phyloP scores from a whole-genome alignment of 192 early-diverging fungal species.

The Chytriomyces sp. region DNA sequence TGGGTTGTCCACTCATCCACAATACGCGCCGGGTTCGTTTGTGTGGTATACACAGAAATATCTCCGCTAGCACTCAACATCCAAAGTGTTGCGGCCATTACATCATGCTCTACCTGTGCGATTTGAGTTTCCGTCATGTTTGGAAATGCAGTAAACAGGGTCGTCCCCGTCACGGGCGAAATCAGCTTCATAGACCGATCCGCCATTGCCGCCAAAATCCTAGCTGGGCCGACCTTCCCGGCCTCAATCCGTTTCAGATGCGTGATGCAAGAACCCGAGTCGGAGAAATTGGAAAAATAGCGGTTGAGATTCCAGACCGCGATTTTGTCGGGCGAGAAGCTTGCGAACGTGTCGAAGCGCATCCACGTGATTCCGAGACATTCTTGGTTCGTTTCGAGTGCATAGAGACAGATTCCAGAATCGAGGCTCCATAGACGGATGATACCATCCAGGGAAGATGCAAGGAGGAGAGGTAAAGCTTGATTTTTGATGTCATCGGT shows the following conservation, averaged over 20 bases:
- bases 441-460: constrained; percentile 49
- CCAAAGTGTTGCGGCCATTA: constrained; percentile 30
- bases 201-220: constrained; percentile 44
- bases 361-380: constrained; percentile 56
- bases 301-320: constrained; percentile 51
- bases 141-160: constrained; percentile 51
- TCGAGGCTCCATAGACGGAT: constrained; percentile 58
- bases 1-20: constrained; percentile 43
- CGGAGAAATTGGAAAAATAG: constrained; percentile 47
- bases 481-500: background rate
- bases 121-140: constrained; percentile 42
- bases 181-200: constrained; percentile 49
- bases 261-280: constrained; percentile 12
- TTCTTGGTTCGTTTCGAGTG: constrained; percentile 43
- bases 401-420: constrained; percentile 43
- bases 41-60: constrained; percentile 47
- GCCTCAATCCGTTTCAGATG: constrained; percentile 26
- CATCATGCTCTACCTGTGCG: constrained; percentile 46
- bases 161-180: constrained; percentile 48
- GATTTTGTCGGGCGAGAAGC: constrained; percentile 45
- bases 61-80: constrained; percentile 40
- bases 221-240: constrained; percentile 25
- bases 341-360: constrained; percentile 44
- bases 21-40: constrained; percentile 48
- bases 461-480: constrained; percentile 46